phyloP scores from a whole-genome alignment of 2,329 filamentous ascomycete species.

The Trichoderma atroviride region DNA sequence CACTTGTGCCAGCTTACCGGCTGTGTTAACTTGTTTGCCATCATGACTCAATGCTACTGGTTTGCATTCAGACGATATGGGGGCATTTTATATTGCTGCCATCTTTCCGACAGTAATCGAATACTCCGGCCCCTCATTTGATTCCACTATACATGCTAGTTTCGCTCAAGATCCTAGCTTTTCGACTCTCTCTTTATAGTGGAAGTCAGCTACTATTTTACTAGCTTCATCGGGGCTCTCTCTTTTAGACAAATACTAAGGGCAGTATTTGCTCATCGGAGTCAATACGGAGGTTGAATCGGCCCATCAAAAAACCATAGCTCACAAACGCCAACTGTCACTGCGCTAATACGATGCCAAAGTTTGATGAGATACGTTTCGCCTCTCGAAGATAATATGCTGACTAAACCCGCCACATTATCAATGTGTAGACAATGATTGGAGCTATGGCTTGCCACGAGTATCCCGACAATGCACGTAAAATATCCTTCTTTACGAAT shows the following conservation, averaged over 20 bases:
- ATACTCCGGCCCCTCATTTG: not conserved
- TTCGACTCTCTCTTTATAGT: not conserved
- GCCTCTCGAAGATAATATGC: not conserved
- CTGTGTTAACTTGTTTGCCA: not conserved
- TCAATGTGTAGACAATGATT: not conserved
- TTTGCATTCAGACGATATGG: not conserved
- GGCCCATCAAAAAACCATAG: not conserved
- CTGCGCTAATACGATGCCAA: not conserved
- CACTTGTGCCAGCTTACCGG: slow-evolving; percentile 17
- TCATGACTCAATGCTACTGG: slow-evolving; percentile 11
- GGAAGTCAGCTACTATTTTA: not conserved
- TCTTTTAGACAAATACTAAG: not conserved
- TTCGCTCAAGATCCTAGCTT: not conserved
- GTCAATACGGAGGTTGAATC: not conserved
- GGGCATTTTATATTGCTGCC: not conserved
- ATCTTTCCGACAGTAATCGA: not conserved
- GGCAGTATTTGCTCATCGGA: not conserved
- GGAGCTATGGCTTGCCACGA: not conserved
- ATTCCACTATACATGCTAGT: not conserved
- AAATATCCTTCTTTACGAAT: not conserved
- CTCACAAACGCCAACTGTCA: not conserved
- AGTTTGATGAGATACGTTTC: not conserved
- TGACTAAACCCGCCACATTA: not conserved
- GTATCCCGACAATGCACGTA: not conserved
- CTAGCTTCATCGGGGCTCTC: not conserved